Evolutionary conservation across 2,329 filamentous ascomycete genomes (phyloP), one percentile per base, ranked within the genome.

Genomic region (Drechmeria coniospora): DNA sequence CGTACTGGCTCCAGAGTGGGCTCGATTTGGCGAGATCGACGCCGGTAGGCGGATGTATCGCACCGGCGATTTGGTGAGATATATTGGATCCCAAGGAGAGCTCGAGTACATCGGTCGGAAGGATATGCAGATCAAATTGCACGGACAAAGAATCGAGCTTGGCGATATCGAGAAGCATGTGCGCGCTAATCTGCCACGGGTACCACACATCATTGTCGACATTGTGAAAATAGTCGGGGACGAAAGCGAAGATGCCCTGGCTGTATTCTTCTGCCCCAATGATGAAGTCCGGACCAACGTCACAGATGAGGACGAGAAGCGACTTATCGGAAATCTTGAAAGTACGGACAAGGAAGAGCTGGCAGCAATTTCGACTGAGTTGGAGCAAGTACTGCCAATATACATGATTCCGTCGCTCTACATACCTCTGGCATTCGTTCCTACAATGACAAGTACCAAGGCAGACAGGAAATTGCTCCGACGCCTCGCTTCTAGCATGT

Each of bases 131-230:
- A 17, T 28, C 20, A 28, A 28, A 12, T 11, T 28, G 2, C 18
- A 23, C 5, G 26, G 26, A 23, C 26, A 28, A 11, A 19, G 26
- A 4, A 22, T 28, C 15, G 26, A 28, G 20, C 21, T 28, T 4
- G 26, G 26, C 14, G 26, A 28, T 12, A 21, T 27, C 17, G 27
- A 28, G 15, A 11, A 28, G 5, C 27, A 28, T 10, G 9, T 28
- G 12, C 18, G 25, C 10, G 25, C 18, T n/a, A 10, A 6, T 5
- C 18, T 27, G 3, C 25, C 25, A 10, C 8, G 15, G 4, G 13
- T 21, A 11, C 17, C 25, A 10, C 25, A 27, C 6, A 15, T 27
- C n/a, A 18, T 21, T 7, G 13, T 14, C 6, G 25, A 27, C 3
- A 16, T 27, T 11, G 11, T 27, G 13, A 15, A 18, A 21, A 6